Conservation (phyloP, 176 grass and related monocot genomes). For the Aegilops bicornis region DNA sequence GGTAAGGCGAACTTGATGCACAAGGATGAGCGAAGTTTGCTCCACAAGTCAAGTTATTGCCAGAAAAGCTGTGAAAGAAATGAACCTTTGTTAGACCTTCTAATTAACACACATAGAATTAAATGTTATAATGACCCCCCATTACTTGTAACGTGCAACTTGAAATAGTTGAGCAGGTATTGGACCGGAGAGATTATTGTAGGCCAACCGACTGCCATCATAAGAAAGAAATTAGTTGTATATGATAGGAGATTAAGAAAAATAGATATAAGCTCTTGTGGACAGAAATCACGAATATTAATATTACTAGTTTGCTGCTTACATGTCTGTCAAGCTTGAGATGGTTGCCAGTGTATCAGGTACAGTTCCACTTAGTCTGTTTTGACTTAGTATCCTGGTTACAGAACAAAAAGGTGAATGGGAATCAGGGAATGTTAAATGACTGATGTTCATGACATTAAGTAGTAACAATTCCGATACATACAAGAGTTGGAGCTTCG, state of each 20-base stretch:
- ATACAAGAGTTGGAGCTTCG: slow-evolving; percentile 72
- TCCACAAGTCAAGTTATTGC: slow-evolving; percentile 87
- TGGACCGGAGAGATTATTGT: slow-evolving; percentile 80
- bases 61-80: slow-evolving; percentile 73
- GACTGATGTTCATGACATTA: slow-evolving; percentile 16
- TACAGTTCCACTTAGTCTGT: slow-evolving; percentile 73
- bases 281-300: slow-evolving; percentile 25
- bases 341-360: slow-evolving; percentile 65
- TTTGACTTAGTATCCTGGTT: slow-evolving; percentile 86
- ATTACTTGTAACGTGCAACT: slow-evolving; percentile 97
- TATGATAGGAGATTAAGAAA: neutral
- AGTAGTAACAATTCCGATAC: slow-evolving; percentile 31
- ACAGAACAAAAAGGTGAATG: slow-evolving; percentile 6
- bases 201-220: slow-evolving; percentile 73
- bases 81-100: slow-evolving; percentile 43
- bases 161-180: slow-evolving; percentile 81
- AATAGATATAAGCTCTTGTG: neutral
- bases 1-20: slow-evolving; percentile 60
- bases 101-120: neutral
- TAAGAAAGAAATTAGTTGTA: slow-evolving; percentile 29
- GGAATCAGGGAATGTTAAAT: neutral
- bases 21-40: slow-evolving; percentile 65
- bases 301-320: slow-evolving; percentile 37
- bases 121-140: slow-evolving; percentile 21
- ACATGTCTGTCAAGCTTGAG: slow-evolving; percentile 79